A percentile compares a stretch with the other conserved stretches of the same genome.
Conservation (phyloP, 2,329 filamentous ascomycete genomes). For the Acrodontium crateriforme region DNA sequence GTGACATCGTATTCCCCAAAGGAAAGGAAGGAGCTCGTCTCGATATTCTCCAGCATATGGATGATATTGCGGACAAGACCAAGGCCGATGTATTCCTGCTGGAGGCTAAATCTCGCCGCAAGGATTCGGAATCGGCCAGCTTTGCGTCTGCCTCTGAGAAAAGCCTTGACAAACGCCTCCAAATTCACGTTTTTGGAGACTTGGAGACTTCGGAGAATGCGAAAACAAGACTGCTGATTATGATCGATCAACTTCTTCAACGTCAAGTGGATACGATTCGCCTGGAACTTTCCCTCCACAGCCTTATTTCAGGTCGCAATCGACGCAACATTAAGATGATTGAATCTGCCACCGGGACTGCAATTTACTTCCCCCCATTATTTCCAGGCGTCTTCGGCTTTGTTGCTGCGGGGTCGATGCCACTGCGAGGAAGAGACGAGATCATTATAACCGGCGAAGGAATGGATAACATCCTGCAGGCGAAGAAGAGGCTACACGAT, state of each 20-base stretch:
- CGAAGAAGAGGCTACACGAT: constrained; percentile 84
- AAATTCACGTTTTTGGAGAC: constrained; percentile 89
- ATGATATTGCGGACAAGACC: constrained; percentile 74
- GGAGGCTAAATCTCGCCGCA: constrained; percentile 59
- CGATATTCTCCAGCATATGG: constrained; percentile 68
- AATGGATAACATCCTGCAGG: constrained; percentile 68
- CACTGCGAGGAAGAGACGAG: constrained; percentile 70
- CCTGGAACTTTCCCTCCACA: constrained; percentile 77
- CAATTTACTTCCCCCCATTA: constrained; percentile 93
- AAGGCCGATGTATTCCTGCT: constrained; percentile 95
- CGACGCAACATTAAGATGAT: constrained; percentile 97
- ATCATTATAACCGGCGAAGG: constrained; percentile 92
- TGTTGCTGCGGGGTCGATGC: constrained; percentile 60
- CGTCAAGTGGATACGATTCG: constrained; percentile 65
- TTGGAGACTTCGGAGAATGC: constrained; percentile 92
- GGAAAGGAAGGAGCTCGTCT: constrained; percentile 45
- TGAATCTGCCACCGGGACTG: constrained; percentile 86
- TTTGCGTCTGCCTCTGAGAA: constrained; percentile 66
- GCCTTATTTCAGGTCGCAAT: constrained; percentile 80
- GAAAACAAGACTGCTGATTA: constrained; percentile 88
- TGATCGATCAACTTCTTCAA: constrained; percentile 83
- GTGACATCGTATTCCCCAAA: constrained; percentile 67
- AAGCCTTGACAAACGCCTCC: constrained; percentile 73
- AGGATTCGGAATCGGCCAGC: constrained; percentile 64
- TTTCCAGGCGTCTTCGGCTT: constrained; percentile 90